phyloP scores from a whole-genome alignment of 2,329 filamentous ascomycete genomes.

The Parastagonospora nodorum region DNA sequence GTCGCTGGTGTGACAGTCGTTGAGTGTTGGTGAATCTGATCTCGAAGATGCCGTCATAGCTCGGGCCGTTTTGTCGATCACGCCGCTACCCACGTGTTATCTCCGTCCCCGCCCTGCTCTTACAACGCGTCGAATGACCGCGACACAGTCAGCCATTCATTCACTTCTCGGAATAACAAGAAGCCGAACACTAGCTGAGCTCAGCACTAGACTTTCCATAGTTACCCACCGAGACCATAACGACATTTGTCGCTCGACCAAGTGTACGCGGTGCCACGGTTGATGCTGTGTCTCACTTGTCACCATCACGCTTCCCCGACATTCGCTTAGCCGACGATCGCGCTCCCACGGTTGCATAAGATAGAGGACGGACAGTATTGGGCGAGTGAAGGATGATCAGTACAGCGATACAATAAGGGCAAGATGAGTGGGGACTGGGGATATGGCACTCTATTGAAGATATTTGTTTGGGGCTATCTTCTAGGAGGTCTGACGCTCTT shows the following conservation, averaged over 20 bases:
- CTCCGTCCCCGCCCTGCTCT: slow-evolving; percentile 10
- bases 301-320: too few species aligned
- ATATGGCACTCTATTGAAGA: slow-evolving; percentile 28
- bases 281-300: too few species aligned
- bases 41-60: slow-evolving; percentile 26
- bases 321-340: too few species aligned
- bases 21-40: slow-evolving; percentile 1
- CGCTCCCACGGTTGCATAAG: background rate
- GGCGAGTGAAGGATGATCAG: slow-evolving; percentile 17
- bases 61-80: slow-evolving; percentile 10
- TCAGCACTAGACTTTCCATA: background rate
- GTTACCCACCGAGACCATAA: background rate
- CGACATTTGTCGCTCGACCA: too few species aligned
- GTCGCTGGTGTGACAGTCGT: too few species aligned
- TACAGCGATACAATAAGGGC: slow-evolving; percentile 18
- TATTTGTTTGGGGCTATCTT: slow-evolving; percentile 34
- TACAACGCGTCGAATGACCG: slow-evolving; percentile 1
- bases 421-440: slow-evolving; percentile 34
- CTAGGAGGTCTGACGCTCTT: slow-evolving; percentile 30
- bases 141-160: slow-evolving; percentile 1
- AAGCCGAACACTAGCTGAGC: background rate
- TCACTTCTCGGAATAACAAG: background rate
- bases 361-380: background rate
- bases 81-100: slow-evolving; percentile 23
- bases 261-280: too few species aligned